Evolutionary conservation across 2,329 filamentous ascomycete species (phyloP), one percentile per base, ranked within the genome.

Genomic region (Clarireedia homoeocarpa): DNA sequence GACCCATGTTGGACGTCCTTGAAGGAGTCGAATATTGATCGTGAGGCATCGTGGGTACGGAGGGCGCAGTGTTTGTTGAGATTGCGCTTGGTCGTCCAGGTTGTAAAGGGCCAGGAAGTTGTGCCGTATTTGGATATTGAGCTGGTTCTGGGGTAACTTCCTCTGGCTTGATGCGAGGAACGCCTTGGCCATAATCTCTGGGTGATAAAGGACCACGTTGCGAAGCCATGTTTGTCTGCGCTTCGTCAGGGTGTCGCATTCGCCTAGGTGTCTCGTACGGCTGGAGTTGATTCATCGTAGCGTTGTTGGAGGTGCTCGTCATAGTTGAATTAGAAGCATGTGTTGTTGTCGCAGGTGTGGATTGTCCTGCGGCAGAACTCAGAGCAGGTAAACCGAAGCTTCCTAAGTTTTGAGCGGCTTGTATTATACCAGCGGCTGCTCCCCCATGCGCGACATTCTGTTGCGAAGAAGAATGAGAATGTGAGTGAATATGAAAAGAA

Each of bases 1-100:
- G 75, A 70, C 74, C 82, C 66, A 88, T 75, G 45, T 79, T 80
- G 55, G 84, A 79, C 23, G 86, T 81, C 68, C 87, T 85, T 49
- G 84, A 81, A 45, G 86, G 82, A 26, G 83, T 78, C 46, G 79
- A 76, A 67, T 84, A 84, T 59, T 83, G 82, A 49, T 74, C 71
- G 65, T 81, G 77, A 54, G 77, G 76, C 62, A 82, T 73, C 27
- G 80, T 80, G 61, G 82, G 80, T 53, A 83, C 69, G n/a, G 73
- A 74, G 6, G 83, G 78, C 26, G 81, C 79, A 12, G 81, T 81
- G 67, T 81, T 83, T 52, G 77, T 68, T 27, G 78, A 75, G 42
- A 78, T 72, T 36, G 77, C 73, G 34, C 69, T 72, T 45, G 81
- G 80, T 60, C 83, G 76, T 39, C 78, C 79, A 27, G 80, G 76